Conservation (phyloP, 176 grass and related monocot genomes). For the Tillandsia fasciculata region DNA sequence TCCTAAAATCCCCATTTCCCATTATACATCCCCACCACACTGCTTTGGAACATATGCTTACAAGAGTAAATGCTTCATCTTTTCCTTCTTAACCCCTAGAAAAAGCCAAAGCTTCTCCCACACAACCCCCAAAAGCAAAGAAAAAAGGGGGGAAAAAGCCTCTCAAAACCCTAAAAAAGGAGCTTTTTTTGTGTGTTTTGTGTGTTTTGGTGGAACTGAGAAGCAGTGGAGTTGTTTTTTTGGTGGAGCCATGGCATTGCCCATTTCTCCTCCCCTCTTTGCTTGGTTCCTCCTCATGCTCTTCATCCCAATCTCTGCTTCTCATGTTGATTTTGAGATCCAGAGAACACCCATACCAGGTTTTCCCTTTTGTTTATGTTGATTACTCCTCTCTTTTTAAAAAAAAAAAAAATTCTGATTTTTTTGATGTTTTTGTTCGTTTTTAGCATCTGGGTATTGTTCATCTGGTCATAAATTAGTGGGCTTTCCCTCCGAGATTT, state of each 20-base stretch:
- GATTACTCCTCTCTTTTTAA: background rate
- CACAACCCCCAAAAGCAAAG: too few species aligned
- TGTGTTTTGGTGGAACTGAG: background rate
- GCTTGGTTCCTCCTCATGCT: slow-evolving; percentile 30
- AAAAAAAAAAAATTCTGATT: background rate
- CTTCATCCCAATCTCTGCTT: slow-evolving; percentile 32
- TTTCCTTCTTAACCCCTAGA: too few species aligned
- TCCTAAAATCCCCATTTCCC: too few species aligned
- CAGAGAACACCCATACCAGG: slow-evolving; percentile 19
- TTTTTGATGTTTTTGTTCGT: background rate
- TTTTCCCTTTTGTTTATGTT: slow-evolving; percentile 18
- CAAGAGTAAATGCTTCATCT: too few species aligned
- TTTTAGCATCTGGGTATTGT: slow-evolving; percentile 7
- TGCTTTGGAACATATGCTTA: too few species aligned
- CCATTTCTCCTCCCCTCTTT: slow-evolving; percentile 14
- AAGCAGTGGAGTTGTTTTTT: background rate
- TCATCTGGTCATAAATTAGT: background rate
- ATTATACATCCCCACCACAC: too few species aligned
- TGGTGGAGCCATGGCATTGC: slow-evolving; percentile 40
- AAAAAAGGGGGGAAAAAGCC: too few species aligned
- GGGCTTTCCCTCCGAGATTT: background rate
- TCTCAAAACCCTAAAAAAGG: too few species aligned
- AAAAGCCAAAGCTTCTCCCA: too few species aligned
- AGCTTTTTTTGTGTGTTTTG: background rate
- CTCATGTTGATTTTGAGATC: slow-evolving; percentile 14